Conservation (phyloP, 768 basidiomycete genomes). For the Gloeostereum incarnatum region DNA sequence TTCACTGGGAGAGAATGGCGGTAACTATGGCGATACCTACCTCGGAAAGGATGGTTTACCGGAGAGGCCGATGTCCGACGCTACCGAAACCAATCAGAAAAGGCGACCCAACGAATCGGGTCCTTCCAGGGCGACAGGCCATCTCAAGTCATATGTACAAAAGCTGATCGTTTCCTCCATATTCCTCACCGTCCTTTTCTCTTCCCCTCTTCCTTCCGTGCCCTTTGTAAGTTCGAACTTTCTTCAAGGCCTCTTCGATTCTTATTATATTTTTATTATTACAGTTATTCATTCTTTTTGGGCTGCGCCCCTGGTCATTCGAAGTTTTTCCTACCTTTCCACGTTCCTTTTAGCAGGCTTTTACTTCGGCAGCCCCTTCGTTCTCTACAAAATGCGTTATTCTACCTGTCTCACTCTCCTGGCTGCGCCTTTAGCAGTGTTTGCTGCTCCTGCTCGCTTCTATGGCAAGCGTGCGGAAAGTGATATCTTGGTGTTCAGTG, state of each 20-base stretch:
- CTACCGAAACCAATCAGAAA: too few species aligned
- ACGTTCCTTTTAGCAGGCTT: conserved; percentile 35
- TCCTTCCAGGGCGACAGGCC: too few species aligned
- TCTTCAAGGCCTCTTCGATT: background rate
- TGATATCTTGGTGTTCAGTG: conserved; percentile 54
- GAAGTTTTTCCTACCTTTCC: conserved; percentile 21
- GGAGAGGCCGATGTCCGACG: too few species aligned
- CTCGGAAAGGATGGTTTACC: too few species aligned
- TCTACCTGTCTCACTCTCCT: conserved; percentile 31
- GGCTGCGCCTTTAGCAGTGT: conserved; percentile 31
- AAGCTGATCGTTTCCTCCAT: background rate
- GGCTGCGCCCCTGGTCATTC: conserved; percentile 52
- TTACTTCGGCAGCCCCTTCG: conserved; percentile 21
- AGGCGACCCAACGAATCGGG: background rate
- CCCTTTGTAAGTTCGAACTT: background rate
- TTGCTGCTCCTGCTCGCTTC: conserved; percentile 38
- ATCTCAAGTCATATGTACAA: background rate
- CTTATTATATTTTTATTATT: conserved; percentile 1
- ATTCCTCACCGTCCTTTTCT: background rate
- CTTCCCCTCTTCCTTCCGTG: background rate
- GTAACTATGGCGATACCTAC: too few species aligned
- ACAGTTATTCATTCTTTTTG: conserved; percentile 43
- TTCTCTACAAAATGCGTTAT: conserved; percentile 36
- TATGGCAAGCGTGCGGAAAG: conserved; percentile 27
- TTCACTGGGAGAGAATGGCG: too few species aligned